Evolutionary conservation across 257 asterid genomes (phyloP), one percentile per base, ranked within the genome.

Genomic region (Cynanchum wilfordii): DNA sequence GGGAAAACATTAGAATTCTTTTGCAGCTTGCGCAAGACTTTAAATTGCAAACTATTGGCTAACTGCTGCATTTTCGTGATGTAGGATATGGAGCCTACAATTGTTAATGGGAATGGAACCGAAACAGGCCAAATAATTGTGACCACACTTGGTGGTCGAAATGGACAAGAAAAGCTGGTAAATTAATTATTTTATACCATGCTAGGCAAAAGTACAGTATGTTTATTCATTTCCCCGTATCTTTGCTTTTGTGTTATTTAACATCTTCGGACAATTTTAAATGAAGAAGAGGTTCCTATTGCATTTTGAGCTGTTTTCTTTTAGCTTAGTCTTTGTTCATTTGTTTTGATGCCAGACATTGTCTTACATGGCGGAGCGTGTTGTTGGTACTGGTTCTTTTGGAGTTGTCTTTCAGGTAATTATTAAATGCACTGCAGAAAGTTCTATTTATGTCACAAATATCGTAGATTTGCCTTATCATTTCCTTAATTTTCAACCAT

Each of bases 51-150:
- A 60, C 22, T 59, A 73, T 17, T 20, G 63, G 49, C 40, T 29
- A 22, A 49, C 38, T n/a, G 8, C 63, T 62, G 70, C 57, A 4
- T 42, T 56, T 50, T 20, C 76, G 36, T 66, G 20, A 25, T 70
- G n/a, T 77, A 91, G 96, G 96, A 88, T 72, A 69, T 82, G 81
- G 98, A 91, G 78, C 96, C 97, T 49, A 72, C 88, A 17, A 84
- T 94, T 58, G 89, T 94, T 73, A 87, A 89, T 64, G 93, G 97
- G 64, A 86, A 77, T 3, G 97, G 96, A 72, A 86, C 98, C 25
- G 98, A 94, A 85, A 78, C 98, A 11, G 99, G 99, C 54, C 96
- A 88, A 89, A 82, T 90, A 76, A 86, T 91, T 38, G 97, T 88
- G 79, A 92, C 99, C 66, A 84, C 95, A 47, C 20, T 86, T 33